Evolutionary conservation across 2,329 filamentous ascomycete genomes (phyloP).

Genomic region (Colletotrichum liaoningense): DNA sequence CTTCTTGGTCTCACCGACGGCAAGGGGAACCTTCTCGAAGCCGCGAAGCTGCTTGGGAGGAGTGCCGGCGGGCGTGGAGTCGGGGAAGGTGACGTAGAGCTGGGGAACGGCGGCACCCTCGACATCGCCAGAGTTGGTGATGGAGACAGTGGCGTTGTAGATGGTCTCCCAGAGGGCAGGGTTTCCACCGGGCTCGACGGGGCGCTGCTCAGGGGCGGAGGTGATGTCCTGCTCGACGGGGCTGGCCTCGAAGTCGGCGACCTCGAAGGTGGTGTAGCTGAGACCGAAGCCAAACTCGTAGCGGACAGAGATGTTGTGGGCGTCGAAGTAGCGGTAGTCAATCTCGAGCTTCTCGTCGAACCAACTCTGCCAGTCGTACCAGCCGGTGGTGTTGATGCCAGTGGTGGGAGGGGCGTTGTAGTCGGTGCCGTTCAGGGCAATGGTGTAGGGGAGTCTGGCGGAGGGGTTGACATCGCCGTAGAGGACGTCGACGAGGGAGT

Average conservation of each 20-base stretch:
- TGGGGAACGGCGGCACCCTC: conserved; percentile 64
- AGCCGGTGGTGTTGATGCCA: conserved; percentile 48
- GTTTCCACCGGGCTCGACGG: conserved; percentile 64
- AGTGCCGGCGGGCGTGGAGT: conserved; percentile 51
- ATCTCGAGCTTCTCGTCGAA: conserved; percentile 76
- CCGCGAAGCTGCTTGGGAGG: conserved; percentile 61
- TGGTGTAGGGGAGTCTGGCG: conserved; percentile 79
- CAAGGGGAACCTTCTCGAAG: conserved; percentile 62
- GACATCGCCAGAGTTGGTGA: conserved; percentile 64
- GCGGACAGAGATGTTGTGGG: conserved; percentile 66
- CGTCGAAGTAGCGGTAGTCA: conserved; percentile 75
- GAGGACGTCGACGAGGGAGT: conserved; percentile 74
- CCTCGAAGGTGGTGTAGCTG: conserved; percentile 73
- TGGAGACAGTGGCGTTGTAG: conserved; percentile 56
- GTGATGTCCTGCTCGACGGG: conserved; percentile 40
- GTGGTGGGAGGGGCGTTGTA: conserved; percentile 56
- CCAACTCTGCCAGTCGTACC: conserved; percentile 55
- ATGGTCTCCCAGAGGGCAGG: conserved; percentile 64
- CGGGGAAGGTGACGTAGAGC: conserved; percentile 62
- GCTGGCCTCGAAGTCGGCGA: conserved; percentile 48
- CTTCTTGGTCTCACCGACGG: conserved; percentile 50
- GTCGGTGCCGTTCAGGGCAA: conserved; percentile 66
- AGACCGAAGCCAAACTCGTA: conserved; percentile 79
- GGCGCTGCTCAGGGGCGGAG: conserved; percentile 41
- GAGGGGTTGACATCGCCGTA: conserved; percentile 77